Conservation (phyloP, 2,329 filamentous ascomycete species). For the Elsinoe arachidis region DNA sequence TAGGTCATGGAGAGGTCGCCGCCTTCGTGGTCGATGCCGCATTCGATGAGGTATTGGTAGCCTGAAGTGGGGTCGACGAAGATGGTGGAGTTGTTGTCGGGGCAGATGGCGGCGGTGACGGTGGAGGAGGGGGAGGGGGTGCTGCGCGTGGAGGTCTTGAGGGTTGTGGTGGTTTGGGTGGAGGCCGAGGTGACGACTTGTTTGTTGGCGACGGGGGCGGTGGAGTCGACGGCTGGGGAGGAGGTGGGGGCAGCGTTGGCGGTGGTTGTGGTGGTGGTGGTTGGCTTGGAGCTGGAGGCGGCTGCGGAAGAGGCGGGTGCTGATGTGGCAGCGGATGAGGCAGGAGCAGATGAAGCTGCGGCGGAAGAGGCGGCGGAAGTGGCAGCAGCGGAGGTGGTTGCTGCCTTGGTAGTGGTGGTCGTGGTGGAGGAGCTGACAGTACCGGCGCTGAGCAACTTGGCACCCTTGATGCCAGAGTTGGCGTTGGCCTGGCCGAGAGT, state of each 20-base stretch:
- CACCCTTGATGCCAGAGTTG: constrained; percentile 1
- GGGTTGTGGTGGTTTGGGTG: neutral
- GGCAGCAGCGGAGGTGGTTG: neutral
- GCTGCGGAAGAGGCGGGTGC: neutral
- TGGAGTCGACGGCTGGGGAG: neutral
- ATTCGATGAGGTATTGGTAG: constrained; percentile 22
- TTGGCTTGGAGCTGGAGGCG: neutral
- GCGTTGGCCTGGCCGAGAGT: constrained; percentile 4
- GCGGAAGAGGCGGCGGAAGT: constrained; percentile 6
- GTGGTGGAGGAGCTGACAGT: neutral
- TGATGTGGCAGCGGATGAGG: neutral
- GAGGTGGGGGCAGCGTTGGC: constrained; percentile 10
- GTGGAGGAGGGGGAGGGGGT: constrained; percentile 14
- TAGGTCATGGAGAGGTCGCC: constrained; percentile 22
- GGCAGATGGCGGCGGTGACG: constrained; percentile 16
- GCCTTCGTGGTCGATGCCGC: constrained; percentile 25
- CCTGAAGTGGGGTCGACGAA: constrained; percentile 18
- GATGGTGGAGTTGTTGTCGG: constrained; percentile 18
- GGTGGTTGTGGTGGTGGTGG: neutral
- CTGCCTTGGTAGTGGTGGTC: neutral
- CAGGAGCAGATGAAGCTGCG: neutral
- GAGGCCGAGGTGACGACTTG: constrained; percentile 3
- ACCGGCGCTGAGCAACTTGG: constrained; percentile 10
- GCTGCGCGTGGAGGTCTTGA: constrained; percentile 6
- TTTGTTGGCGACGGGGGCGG: constrained; percentile 1